Base-by-base conservation (phyloP, 352 stramenopile genomes). In the Aphanomyces astaci region DNA sequence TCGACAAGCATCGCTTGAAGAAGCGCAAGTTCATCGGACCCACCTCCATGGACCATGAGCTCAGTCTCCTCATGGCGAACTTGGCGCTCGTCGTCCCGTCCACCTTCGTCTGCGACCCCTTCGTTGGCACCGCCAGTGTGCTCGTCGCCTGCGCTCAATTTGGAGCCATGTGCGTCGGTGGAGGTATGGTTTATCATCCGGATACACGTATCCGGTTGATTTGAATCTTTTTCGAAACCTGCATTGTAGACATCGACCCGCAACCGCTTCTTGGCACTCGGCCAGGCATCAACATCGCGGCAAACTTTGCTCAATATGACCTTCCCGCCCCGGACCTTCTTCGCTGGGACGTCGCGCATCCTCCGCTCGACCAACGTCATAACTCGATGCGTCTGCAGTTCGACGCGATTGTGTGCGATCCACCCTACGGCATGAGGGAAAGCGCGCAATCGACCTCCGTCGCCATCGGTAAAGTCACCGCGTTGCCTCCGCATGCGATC, bases 81-180 rank as follows among this genome's bases (percentile, higher is more conserved):
- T 76, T 90, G 28, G 89, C 75, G 1, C 31, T 63, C 4, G 55
- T 80, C 39, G 32, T 17, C 43, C 72, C 71, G 22, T 64, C 71
- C 25, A 76, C 74, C 2, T 72, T 87, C 24, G 79, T 87, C 4
- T 87, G 93, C 63, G 92, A 98, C 75, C 89, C 89, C 27, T 98
- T 97, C 78, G 88, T 95, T 3, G 92, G 92, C n/a, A 98, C 90
- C 19, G 92, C 89, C 3, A 90, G 76, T 19, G 92, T 98, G 33
- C 72, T 98, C 11, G 75, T 98, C 27, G 81, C 86, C 3, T 87
- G 80, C 62, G 81, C 84, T 30, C 66, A 90, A n/a, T 77, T 90
- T 52, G 90, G 92, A 45, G 86, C 75, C 0, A 78, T 87, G 55
- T 91, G 81, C 66, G 70, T 96, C 28, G 92, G 92, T 13, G 64